phyloP scores from a whole-genome alignment of 345 rosid species.

The Eucalyptus guilfoylei region DNA sequence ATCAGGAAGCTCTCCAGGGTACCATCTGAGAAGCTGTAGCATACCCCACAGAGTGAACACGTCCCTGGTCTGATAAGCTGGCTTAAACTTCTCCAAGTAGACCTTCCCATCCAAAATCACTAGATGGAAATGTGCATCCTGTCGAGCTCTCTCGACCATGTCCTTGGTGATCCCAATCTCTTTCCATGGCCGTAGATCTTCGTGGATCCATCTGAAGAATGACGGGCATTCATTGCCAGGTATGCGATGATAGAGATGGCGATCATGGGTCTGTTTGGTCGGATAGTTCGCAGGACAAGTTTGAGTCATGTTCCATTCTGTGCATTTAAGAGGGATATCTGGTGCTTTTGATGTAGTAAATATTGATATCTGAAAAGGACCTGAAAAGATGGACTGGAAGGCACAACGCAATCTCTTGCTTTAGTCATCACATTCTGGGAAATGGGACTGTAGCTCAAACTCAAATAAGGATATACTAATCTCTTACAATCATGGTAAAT shows the following conservation, averaged over 20 bases:
- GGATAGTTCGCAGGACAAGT: constrained; percentile 6
- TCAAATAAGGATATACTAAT: not conserved
- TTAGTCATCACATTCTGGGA: not conserved
- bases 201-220: constrained; percentile 74
- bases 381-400: not conserved
- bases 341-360: not conserved
- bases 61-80: constrained; percentile 39
- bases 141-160: constrained; percentile 31
- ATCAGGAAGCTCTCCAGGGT: constrained; percentile 61
- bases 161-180: constrained; percentile 44
- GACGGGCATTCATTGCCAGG: constrained; percentile 30
- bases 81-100: constrained; percentile 39
- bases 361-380: not conserved
- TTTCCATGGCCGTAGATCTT: constrained; percentile 64
- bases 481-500: not conserved
- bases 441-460: not conserved
- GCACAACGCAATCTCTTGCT: not conserved
- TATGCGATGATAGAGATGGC: not conserved
- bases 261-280: constrained; percentile 1
- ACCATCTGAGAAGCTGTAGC: constrained; percentile 54
- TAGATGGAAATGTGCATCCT: constrained; percentile 44
- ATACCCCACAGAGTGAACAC: constrained; percentile 59
- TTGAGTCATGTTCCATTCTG: not conserved
- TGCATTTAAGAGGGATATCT: not conserved
- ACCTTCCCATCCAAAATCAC: constrained; percentile 46